These are phyloP conservation scores for Neoascochyta sp. DNA, from an alignment of 2,329 filamentous ascomycete species.

Conservation along the genomic window DNA sequence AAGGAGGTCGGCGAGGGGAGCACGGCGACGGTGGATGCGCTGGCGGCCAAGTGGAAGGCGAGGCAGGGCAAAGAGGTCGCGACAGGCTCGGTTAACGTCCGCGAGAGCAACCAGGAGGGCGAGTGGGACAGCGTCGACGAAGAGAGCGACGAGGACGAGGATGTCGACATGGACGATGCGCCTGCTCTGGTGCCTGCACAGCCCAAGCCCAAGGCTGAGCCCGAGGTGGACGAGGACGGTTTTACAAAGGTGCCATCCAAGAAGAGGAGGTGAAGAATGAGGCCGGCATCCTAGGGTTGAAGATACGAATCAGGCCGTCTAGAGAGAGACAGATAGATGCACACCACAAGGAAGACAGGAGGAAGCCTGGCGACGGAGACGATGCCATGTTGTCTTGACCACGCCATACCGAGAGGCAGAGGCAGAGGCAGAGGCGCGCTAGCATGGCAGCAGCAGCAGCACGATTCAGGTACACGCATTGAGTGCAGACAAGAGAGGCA, in stretches of 20 bases:
- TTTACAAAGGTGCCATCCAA: constrained; percentile 44
- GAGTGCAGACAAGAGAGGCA: no score
- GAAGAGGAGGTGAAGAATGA: constrained; percentile 31
- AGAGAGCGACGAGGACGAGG: constrained; percentile 48
- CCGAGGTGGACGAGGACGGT: constrained; percentile 42
- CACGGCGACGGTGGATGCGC: constrained; percentile 60
- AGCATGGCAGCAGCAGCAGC: no score
- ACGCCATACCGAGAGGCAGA: no score
- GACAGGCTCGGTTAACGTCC: constrained; percentile 44
- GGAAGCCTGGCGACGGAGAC: no score
- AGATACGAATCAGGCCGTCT: no score
- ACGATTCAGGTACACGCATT: no score
- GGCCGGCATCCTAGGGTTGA: no score
- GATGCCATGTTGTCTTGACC: no score
- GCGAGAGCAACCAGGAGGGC: constrained; percentile 55
- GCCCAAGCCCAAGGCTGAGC: constrained; percentile 33
- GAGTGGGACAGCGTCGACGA: constrained; percentile 46
- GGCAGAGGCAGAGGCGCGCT: no score
- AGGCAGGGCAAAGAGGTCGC: constrained; percentile 57
- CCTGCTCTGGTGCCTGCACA: constrained; percentile 34
- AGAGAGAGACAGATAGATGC: no score
- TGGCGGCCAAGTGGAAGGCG: constrained; percentile 62
- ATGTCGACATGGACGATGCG: constrained; percentile 38
- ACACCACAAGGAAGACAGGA: no score
- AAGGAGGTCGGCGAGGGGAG: constrained; percentile 62